Evolutionary conservation across 192 early-diverging fungal genomes (phyloP).

Genomic region (Coemansia sp.): DNA sequence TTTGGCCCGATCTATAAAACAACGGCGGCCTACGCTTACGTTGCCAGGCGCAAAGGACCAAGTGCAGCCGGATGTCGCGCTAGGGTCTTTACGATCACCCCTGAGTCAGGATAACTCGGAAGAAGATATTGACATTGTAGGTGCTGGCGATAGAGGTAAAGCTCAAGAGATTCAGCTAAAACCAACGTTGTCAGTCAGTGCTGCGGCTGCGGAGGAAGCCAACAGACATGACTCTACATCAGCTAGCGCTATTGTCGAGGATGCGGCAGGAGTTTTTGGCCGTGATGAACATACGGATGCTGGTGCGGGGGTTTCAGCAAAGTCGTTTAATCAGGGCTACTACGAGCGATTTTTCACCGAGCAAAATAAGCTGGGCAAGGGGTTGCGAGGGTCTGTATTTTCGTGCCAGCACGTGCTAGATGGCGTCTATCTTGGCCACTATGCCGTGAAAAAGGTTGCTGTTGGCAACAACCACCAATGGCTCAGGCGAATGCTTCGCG

Average conservation of each 20-base stretch:
- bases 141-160: not conserved
- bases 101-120: not conserved
- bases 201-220: too few relatives aligned
- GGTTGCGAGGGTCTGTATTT: slow-evolving; percentile 88
- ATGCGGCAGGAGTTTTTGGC: too few relatives aligned
- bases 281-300: not conserved
- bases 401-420: slow-evolving; percentile 82
- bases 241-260: too few relatives aligned
- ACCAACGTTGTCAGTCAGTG: not conserved
- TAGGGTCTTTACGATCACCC: not conserved
- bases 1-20: slow-evolving; percentile 30
- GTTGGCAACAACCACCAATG: slow-evolving; percentile 89
- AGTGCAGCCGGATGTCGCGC: not conserved
- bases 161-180: not conserved
- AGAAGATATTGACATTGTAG: not conserved
- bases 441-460: slow-evolving; percentile 93
- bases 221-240: too few relatives aligned
- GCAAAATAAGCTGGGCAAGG: slow-evolving; percentile 83
- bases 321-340: slow-evolving; percentile 93
- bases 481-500: slow-evolving; percentile 90
- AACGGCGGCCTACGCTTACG: slow-evolving; percentile 14
- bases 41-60: slow-evolving; percentile 4
- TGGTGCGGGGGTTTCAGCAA: slow-evolving; percentile 51
- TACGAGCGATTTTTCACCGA: slow-evolving; percentile 93
- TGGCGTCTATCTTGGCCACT: slow-evolving; percentile 73